These are phyloP conservation scores for Arbutus unedo DNA, from an alignment of 148 eudicot species.

Conservation along the genomic window DNA sequence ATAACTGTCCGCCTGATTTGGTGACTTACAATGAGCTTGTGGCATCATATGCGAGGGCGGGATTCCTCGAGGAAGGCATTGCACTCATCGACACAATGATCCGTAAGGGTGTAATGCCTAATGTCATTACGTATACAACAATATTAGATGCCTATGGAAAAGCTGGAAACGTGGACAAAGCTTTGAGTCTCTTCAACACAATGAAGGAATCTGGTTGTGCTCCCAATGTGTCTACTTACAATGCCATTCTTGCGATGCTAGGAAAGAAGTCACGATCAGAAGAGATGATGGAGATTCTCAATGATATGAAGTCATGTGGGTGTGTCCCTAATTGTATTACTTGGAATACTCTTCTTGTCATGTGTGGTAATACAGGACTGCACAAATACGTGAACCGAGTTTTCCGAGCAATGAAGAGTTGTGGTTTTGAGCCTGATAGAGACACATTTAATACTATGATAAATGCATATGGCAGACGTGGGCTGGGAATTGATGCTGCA, in stretches of 20 bases:
- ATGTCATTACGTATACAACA: conserved; percentile 82
- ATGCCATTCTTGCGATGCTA: conserved; percentile 71
- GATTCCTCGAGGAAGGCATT: conserved; percentile 75
- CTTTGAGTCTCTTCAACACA: conserved; percentile 53
- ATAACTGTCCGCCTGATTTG: conserved; percentile 57
- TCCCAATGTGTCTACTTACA: conserved; percentile 86
- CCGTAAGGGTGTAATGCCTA: conserved; percentile 69
- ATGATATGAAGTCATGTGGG: conserved; percentile 75
- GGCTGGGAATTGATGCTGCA: conserved; percentile 54
- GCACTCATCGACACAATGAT: conserved; percentile 69
- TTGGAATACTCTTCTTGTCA: conserved; percentile 87
- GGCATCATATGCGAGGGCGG: conserved; percentile 77
- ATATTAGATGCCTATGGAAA: conserved; percentile 84
- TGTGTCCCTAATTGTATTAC: conserved; percentile 78
- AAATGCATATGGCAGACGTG: conserved; percentile 84
- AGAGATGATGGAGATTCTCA: conserved; percentile 65
- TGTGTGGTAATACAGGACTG: conserved; percentile 74
- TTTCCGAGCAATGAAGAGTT: conserved; percentile 81
- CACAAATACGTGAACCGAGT: conserved; percentile 65
- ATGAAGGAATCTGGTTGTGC: conserved; percentile 84
- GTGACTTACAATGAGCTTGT: conserved; percentile 86
- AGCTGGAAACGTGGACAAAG: conserved; percentile 73
- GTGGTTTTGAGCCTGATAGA: conserved; percentile 85
- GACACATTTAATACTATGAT: conserved; percentile 92
- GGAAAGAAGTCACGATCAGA: conserved; percentile 69